Conservation (phyloP, 306 rosid species). For the Argentina anserina region DNA sequence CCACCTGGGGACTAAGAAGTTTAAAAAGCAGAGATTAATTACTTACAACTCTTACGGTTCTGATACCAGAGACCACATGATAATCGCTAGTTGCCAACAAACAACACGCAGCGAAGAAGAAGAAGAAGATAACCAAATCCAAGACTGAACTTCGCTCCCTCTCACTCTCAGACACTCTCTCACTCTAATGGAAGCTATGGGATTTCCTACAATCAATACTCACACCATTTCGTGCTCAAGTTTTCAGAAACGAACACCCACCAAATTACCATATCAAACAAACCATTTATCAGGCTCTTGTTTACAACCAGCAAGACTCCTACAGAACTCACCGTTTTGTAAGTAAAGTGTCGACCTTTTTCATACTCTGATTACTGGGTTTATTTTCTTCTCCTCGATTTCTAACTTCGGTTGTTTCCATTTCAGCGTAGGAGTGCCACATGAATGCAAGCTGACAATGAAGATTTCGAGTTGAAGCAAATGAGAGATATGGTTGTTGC, state of each 20-base stretch:
- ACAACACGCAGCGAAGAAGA: neutral
- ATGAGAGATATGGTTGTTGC: conserved; percentile 90
- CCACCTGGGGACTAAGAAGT: too few relatives aligned
- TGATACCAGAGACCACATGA: too few relatives aligned
- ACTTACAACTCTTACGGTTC: too few relatives aligned
- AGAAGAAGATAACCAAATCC: conserved; percentile 4
- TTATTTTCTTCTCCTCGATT: neutral
- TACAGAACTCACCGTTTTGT: conserved; percentile 30
- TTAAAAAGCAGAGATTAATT: too few relatives aligned
- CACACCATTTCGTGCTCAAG: conserved; percentile 31
- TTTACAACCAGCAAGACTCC: conserved; percentile 31
- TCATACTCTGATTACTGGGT: neutral
- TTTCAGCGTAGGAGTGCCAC: conserved; percentile 36
- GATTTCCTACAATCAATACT: conserved; percentile 49
- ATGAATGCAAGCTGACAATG: conserved; percentile 53
- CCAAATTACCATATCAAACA: conserved; percentile 12
- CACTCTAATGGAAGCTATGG: conserved; percentile 58
- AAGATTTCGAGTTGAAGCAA: conserved; percentile 85
- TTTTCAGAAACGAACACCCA: conserved; percentile 21
- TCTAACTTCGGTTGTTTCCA: conserved; percentile 7
- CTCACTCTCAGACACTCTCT: neutral
- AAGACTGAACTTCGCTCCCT: neutral
- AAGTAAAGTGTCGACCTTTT: conserved; percentile 20
- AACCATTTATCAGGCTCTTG: conserved; percentile 34
- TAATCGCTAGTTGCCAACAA: neutral